phyloP scores from a whole-genome alignment of 1,139 yeast species.

The Debaryomyces udenii region DNA sequence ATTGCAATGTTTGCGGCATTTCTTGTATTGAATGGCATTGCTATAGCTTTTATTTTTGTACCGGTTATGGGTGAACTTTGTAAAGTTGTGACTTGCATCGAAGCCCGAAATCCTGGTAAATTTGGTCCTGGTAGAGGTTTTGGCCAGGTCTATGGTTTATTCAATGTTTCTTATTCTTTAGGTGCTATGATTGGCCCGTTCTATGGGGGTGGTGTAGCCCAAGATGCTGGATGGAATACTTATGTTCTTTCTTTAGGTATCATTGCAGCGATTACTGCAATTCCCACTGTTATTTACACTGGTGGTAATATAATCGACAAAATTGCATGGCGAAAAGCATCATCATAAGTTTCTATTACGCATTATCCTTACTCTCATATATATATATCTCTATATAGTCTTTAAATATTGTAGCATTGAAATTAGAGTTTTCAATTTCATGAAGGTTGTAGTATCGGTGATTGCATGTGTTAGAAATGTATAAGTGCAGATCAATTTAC shows the following conservation, averaged over 20 bases:
- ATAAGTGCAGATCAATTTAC: no score
- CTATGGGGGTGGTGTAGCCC: constrained; percentile 3
- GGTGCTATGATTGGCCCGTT: constrained; percentile 7
- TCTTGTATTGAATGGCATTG: constrained; percentile 4
- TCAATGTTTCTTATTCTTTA: constrained; percentile 6
- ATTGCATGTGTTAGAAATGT: no score
- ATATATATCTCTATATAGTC: no score
- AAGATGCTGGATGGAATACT: constrained; percentile 2
- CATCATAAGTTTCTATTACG: no score
- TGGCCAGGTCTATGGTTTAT: constrained; percentile 5
- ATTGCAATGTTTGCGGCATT: constrained; percentile 4
- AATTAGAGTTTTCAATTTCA: no score
- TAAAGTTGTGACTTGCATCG: constrained; percentile 1
- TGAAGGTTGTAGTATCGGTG: no score
- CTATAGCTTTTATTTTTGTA: constrained; percentile 2
- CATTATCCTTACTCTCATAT: no score
- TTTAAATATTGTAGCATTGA: no score
- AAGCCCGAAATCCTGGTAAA: constrained; percentile 2
- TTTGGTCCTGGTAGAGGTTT: constrained; percentile 6
- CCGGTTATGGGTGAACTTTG: constrained; percentile 7
- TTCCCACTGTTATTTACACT: constrained; percentile 4
- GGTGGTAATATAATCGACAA: constrained; percentile 4
- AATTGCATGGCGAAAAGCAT: background rate
- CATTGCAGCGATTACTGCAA: constrained; percentile 2
- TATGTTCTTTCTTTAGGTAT: constrained; percentile 4